These are phyloP conservation scores for Candolleomyces eurysporus DNA, from an alignment of 768 basidiomycete species.

Conservation along the genomic window DNA sequence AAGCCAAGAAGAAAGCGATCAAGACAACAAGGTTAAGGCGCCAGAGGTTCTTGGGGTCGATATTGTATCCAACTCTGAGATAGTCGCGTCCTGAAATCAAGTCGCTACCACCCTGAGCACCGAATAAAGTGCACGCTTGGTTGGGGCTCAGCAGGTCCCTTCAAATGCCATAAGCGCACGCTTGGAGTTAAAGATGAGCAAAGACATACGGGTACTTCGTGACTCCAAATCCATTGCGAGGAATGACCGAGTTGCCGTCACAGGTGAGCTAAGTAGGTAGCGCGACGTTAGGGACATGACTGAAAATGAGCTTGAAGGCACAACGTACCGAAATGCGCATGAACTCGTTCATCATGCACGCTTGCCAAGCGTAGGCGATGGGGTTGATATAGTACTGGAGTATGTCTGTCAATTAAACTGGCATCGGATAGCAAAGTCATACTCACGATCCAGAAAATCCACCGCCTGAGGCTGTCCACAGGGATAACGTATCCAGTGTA, in stretches of 20 bases:
- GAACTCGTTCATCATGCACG: slow-evolving; percentile 86
- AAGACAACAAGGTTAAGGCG: slow-evolving; percentile 68
- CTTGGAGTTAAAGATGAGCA: neutral
- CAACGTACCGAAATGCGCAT: slow-evolving; percentile 57
- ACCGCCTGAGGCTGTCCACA: slow-evolving; percentile 68
- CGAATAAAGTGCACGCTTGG: slow-evolving; percentile 77
- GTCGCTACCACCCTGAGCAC: slow-evolving; percentile 55
- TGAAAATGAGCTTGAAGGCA: slow-evolving; percentile 7
- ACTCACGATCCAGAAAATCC: slow-evolving; percentile 83
- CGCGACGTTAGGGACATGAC: neutral
- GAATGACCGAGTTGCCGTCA: slow-evolving; percentile 63
- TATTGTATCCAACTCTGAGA: slow-evolving; percentile 51
- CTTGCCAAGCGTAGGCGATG: slow-evolving; percentile 73
- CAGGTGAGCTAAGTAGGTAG: slow-evolving; percentile 47
- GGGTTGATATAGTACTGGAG: slow-evolving; percentile 76
- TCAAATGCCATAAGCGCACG: neutral
- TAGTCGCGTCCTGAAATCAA: slow-evolving; percentile 61
- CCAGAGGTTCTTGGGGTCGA: slow-evolving; percentile 57
- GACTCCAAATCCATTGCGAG: slow-evolving; percentile 55
- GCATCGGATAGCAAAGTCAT: neutral
- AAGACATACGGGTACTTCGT: slow-evolving; percentile 58
- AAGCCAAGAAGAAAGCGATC: slow-evolving; percentile 66
- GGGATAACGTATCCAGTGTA: slow-evolving; percentile 74
- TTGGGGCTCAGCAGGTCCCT: slow-evolving; percentile 57
- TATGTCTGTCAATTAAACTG: neutral